phyloP scores from a whole-genome alignment of 1,284 basidiomycete species.

The Melampsora larici-populina region DNA sequence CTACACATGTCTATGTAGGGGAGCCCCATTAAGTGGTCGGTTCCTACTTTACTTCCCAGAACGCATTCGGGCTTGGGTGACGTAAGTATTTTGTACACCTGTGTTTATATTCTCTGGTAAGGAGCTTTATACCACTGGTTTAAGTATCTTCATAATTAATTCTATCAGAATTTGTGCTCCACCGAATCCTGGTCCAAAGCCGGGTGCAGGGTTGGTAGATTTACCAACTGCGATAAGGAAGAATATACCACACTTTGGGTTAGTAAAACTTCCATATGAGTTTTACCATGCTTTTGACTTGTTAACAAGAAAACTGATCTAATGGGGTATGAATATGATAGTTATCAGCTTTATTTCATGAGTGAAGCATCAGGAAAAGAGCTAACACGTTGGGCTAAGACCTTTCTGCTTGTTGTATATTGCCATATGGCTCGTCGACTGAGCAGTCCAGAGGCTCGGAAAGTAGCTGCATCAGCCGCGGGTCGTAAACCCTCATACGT shows the following conservation, averaged over 20 bases:
- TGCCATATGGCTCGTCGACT: conserved; percentile 17
- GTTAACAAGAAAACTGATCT: neutral
- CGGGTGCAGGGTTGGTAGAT: neutral
- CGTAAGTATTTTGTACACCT: no score
- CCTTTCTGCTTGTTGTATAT: conserved; percentile 3
- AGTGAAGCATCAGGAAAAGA: neutral
- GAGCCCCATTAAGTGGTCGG: conserved; percentile 15
- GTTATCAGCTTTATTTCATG: conserved; percentile 39
- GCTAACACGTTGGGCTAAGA: conserved; percentile 3
- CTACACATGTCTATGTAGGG: no score
- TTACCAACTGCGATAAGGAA: conserved; percentile 1
- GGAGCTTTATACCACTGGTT: no score
- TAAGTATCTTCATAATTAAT: no score
- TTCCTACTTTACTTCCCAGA: conserved; percentile 29
- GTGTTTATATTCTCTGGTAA: no score
- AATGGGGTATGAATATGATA: neutral
- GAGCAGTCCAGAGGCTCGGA: neutral
- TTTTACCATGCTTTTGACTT: neutral
- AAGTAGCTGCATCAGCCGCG: neutral
- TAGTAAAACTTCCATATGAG: neutral
- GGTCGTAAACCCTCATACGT: neutral
- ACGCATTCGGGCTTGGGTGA: conserved; percentile 16
- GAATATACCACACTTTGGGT: conserved; percentile 31
- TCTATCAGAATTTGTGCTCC: conserved; percentile 39
- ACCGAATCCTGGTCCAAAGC: conserved; percentile 1